Evolutionary conservation across 129 eudicot genomes (phyloP), one percentile per base, ranked within the genome.

Genomic region (Lactuca sativa): DNA sequence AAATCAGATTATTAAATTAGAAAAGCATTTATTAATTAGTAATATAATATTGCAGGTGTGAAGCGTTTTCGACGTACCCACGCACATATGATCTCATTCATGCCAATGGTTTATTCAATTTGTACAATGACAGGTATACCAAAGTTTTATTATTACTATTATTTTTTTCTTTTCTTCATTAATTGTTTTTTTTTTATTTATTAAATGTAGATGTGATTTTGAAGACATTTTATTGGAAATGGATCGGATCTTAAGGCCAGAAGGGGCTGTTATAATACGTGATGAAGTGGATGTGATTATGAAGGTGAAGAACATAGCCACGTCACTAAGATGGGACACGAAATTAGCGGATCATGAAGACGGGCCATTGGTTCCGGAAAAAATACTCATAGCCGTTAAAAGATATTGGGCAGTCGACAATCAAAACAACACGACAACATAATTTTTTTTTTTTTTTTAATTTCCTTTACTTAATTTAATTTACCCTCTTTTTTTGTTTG

Each of bases 61-160:
- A 68, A 68, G 73, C 73, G 38, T 68, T 68, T 68, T 68, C 73
- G 11, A 68, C 73, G 7, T 68, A 68, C 53, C 73, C 73, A 15
- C 53, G 73, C 6, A 53, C 73, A 8, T 68, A 68, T 44, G 71
- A 59, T 53, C 67, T 59, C 38, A 62, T 52, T 62, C 69, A 73
- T 36, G 73, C 73, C 53, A 68, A 54, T 36, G 55, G 62, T 54
- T 3, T 54, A 54, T 68, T 68, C 34, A 68, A 17, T 68, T 68
- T 68, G 56, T 68, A 68, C 53, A 37, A 54, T 54, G 73, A 16
- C 52, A 54, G 73, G 73, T 68, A 68, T 6, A 47, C 14, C 2
- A 9, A 44, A 3, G 15, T n/a, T n/a, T 47, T 12, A 2, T 10
- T 47, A 6, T 47, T 47, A 3, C 12, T 47, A 36, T 36, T 36